A percentile compares a stretch with the other conserved stretches of the same genome.
Evolutionary conservation across 2,329 filamentous ascomycete species (phyloP).

Genomic region (Cadophora gregata): DNA sequence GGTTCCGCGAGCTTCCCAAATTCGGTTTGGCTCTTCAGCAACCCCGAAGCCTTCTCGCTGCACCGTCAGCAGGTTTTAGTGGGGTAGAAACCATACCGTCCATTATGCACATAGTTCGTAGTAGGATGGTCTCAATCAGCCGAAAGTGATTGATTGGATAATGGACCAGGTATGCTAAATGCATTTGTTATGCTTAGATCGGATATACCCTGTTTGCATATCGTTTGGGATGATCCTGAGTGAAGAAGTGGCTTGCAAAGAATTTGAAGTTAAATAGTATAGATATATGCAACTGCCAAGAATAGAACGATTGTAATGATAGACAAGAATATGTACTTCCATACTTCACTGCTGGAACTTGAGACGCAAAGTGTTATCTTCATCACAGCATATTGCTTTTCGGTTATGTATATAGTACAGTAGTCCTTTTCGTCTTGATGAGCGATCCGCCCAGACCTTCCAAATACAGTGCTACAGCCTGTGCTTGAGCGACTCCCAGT

Average conservation of each 20-base stretch:
- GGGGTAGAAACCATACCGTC: not conserved
- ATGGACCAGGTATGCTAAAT: not conserved
- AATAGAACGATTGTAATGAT: not conserved
- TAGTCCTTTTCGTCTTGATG: not conserved
- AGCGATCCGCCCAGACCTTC: slow-evolving; percentile 2
- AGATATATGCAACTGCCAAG: not conserved
- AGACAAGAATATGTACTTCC: not conserved
- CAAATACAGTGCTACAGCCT: not conserved
- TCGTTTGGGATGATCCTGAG: not conserved
- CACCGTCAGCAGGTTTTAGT: slow-evolving; percentile 18
- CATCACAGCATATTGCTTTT: not conserved
- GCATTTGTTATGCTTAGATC: not conserved
- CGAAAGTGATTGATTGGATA: not conserved
- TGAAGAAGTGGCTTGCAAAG: not conserved
- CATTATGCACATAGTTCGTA: not conserved
- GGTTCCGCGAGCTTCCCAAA: slow-evolving; percentile 1
- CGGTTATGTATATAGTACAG: slow-evolving; percentile 14
- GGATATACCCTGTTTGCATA: not conserved
- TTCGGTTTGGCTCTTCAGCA: slow-evolving; percentile 3
- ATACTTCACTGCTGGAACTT: not conserved
- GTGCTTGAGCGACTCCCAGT: slow-evolving; percentile 25
- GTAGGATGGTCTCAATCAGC: not conserved
- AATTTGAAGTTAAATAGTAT: no score
- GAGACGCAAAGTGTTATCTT: not conserved
- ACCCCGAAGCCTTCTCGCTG: slow-evolving; percentile 5